Evolutionary conservation across 495 filamentous ascomycete species (phyloP).

Genomic region (Lophiotrema nucula): DNA sequence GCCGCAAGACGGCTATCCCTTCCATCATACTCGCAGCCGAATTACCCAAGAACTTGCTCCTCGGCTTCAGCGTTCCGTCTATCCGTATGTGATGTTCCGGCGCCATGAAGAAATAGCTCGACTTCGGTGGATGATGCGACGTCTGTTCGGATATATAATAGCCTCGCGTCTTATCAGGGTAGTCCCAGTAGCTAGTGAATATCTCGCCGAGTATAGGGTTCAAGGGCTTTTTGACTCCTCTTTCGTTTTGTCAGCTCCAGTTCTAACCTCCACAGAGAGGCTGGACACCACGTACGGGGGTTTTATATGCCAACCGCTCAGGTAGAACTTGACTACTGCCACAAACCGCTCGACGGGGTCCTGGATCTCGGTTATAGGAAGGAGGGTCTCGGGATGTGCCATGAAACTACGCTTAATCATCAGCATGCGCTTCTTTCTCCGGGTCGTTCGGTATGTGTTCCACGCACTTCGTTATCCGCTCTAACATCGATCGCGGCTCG

Average conservation of each 20-base stretch:
- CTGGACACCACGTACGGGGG: conserved; percentile 92
- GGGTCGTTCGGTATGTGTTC: conserved; percentile 12
- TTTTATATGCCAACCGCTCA: conserved; percentile 98
- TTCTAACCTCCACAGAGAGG: too few relatives aligned
- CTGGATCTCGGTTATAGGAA: conserved; percentile 81
- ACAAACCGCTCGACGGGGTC: conserved; percentile 91
- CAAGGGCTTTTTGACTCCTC: conserved; percentile 96
- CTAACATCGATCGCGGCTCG: conserved; percentile 95
- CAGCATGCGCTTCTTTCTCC: not conserved
- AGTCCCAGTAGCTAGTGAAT: conserved; percentile 95
- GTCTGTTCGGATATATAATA: conserved; percentile 98
- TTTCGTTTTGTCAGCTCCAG: conserved; percentile 41
- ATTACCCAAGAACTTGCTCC: conserved; percentile 94
- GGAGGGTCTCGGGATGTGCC: conserved; percentile 94
- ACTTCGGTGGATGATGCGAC: conserved; percentile 97
- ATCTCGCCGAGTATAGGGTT: conserved; percentile 96
- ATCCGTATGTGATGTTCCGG: conserved; percentile 93
- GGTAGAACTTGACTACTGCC: conserved; percentile 93
- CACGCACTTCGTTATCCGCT: conserved; percentile 90
- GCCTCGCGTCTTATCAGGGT: conserved; percentile 76
- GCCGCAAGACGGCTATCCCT: conserved; percentile 79
- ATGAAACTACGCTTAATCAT: conserved; percentile 71
- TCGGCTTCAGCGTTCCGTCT: conserved; percentile 93
- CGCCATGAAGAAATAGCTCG: conserved; percentile 98
- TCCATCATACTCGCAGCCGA: conserved; percentile 99